A percentile compares a stretch with the other conserved stretches of the same genome.
Evolutionary conservation across 148 eudicot species (phyloP).

Genomic region (Camellia lanceoleosa): DNA sequence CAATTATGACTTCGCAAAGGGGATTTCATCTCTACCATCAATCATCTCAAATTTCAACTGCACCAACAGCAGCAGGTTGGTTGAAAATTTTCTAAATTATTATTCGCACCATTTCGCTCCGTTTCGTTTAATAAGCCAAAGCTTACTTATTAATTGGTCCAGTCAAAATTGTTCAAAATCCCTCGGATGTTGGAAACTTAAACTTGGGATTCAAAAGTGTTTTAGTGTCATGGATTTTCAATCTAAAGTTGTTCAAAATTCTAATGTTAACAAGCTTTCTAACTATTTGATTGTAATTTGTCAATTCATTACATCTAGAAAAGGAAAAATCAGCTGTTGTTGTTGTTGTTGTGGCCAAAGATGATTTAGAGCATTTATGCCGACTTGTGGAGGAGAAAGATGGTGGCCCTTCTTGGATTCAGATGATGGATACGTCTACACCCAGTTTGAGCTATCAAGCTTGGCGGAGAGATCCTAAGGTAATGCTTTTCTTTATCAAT

Average conservation of each 20-base stretch:
- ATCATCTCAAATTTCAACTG: constrained; percentile 20
- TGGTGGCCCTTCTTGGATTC: constrained; percentile 91
- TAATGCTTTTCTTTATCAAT: constrained; percentile 10
- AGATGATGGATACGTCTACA: constrained; percentile 89
- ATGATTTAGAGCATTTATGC: constrained; percentile 60
- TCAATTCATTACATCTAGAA: constrained; percentile 43
- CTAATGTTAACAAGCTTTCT: background rate
- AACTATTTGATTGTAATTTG: constrained; percentile 11
- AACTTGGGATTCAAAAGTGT: background rate
- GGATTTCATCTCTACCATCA: constrained; percentile 22
- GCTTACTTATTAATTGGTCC: background rate
- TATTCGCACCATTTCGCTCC: too few species aligned
- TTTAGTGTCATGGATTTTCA: too few species aligned
- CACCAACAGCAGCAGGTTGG: too few species aligned
- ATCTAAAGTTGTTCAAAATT: background rate
- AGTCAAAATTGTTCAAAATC: background rate
- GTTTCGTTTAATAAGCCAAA: background rate
- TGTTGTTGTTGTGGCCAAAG: constrained; percentile 39
- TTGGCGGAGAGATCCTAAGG: constrained; percentile 94
- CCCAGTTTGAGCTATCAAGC: constrained; percentile 79
- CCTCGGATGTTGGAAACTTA: background rate
- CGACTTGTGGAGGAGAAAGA: constrained; percentile 74
- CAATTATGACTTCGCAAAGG: constrained; percentile 23
- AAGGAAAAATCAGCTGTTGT: constrained; percentile 37
- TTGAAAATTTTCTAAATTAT: background rate